These are phyloP conservation scores for Rhododendron vialii DNA, from an alignment of 148 eudicot species.

Conservation along the genomic window DNA sequence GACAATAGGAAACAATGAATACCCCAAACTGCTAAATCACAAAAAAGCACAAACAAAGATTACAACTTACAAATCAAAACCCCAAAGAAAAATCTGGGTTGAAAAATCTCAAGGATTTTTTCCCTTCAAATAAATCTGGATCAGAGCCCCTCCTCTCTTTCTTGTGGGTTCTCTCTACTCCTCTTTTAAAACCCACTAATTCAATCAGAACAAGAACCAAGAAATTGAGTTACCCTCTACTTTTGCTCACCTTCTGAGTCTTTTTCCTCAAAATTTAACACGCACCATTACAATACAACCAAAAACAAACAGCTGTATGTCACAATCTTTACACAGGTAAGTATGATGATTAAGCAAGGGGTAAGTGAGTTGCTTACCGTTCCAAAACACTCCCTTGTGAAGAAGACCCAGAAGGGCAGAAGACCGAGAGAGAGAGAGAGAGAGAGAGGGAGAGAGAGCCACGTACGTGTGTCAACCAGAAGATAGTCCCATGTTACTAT, in stretches of 20 bases:
- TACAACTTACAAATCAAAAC: neutral
- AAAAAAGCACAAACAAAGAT: neutral
- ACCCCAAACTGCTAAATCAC: too few relatives aligned
- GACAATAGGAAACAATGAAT: neutral
- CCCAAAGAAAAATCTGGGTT: neutral
- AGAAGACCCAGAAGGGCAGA: neutral
- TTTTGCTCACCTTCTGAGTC: neutral
- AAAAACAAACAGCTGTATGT: neutral
- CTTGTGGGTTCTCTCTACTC: neutral
- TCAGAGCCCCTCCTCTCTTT: slow-evolving; percentile 21
- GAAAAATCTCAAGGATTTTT: slow-evolving; percentile 12
- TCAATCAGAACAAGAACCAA: slow-evolving; percentile 2
- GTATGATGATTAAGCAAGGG: neutral
- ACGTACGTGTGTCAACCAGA: slow-evolving; percentile 5
- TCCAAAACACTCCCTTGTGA: slow-evolving; percentile 8
- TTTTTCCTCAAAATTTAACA: neutral
- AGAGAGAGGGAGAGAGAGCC: neutral
- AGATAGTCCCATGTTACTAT: slow-evolving; percentile 9
- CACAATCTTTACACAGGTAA: neutral
- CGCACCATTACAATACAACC: neutral
- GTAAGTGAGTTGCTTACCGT: slow-evolving; percentile 23
- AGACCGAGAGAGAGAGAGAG: neutral
- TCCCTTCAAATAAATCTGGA: slow-evolving; percentile 15
- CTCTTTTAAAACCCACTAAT: neutral
- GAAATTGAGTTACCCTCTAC: neutral